Evolutionary conservation across 345 rosid species (phyloP).

Genomic region (Dipteronia sinensis): DNA sequence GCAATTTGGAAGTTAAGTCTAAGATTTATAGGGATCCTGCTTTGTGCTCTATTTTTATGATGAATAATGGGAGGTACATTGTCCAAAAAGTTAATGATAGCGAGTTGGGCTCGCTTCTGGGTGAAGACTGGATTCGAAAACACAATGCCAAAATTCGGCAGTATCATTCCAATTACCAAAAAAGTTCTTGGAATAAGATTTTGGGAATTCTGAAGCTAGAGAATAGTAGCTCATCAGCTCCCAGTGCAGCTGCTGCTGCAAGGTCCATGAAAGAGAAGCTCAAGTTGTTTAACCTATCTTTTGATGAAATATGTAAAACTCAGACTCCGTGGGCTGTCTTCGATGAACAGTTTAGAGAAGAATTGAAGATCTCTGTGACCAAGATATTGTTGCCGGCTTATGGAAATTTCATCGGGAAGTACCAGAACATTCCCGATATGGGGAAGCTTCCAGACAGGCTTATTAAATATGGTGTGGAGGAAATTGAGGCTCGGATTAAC

Average conservation of each 20-base stretch:
- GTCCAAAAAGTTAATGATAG: constrained; percentile 80
- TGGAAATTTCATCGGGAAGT: constrained; percentile 53
- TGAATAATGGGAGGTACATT: constrained; percentile 87
- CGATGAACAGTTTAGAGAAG: constrained; percentile 75
- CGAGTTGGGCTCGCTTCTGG: constrained; percentile 67
- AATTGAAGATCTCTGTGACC: constrained; percentile 46
- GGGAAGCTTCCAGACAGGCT: constrained; percentile 53
- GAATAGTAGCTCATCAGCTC: constrained; percentile 33
- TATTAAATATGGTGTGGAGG: constrained; percentile 49
- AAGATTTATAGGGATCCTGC: constrained; percentile 74
- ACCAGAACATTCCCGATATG: constrained; percentile 55
- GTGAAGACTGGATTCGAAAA: constrained; percentile 87
- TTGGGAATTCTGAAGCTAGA: constrained; percentile 59
- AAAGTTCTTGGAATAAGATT: constrained; percentile 77
- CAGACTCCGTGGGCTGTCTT: constrained; percentile 61
- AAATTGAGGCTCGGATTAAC: constrained; percentile 53
- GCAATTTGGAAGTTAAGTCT: constrained; percentile 82
- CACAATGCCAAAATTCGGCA: constrained; percentile 74
- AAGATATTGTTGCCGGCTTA: constrained; percentile 62
- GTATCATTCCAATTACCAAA: constrained; percentile 52
- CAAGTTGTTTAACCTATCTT: constrained; percentile 48
- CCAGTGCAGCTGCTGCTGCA: constrained; percentile 32
- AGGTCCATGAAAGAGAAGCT: constrained; percentile 65
- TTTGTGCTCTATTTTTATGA: constrained; percentile 65
- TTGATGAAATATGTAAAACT: constrained; percentile 55